These are phyloP conservation scores for Chlamydomonas schloesseri DNA, from an alignment of 139 green algal genomes.

Conservation along the genomic window DNA sequence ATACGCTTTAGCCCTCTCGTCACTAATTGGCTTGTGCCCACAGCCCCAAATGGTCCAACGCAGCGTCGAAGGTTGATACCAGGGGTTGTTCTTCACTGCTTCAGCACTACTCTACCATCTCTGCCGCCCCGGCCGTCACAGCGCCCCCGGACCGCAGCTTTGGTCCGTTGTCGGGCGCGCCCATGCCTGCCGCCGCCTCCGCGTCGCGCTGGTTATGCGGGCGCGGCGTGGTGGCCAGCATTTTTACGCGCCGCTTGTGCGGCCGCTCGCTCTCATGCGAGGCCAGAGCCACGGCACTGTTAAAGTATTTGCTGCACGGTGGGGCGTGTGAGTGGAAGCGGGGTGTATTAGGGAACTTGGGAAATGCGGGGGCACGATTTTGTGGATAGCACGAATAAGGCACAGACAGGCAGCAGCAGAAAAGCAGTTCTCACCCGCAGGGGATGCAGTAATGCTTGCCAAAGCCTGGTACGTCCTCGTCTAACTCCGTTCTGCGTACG, in stretches of 20 bases:
- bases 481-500: slow-evolving; percentile 70
- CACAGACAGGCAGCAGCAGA: not conserved
- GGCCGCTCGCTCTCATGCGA: slow-evolving; percentile 79
- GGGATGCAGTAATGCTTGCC: slow-evolving; percentile 80
- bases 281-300: slow-evolving; percentile 63
- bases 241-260: slow-evolving; percentile 83
- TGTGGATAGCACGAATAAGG: not conserved
- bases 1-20: too few species aligned
- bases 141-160: slow-evolving; percentile 22
- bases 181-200: slow-evolving; percentile 84
- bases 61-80: too few species aligned
- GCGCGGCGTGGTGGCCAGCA: slow-evolving; percentile 67
- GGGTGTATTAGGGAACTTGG: not conserved
- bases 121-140: not conserved
- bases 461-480: slow-evolving; percentile 82
- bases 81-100: too few species aligned
- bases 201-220: slow-evolving; percentile 88
- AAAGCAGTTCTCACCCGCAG: slow-evolving; percentile 52
- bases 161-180: slow-evolving; percentile 80
- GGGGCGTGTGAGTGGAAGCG: too few species aligned
- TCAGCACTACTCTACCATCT: slow-evolving; percentile 28
- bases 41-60: too few species aligned
- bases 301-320: slow-evolving; percentile 72
- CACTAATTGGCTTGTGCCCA: too few species aligned
- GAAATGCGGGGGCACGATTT: too few species aligned